Evolutionary conservation across 441 rosid species (phyloP).

Genomic region (Mallotus repandus): DNA sequence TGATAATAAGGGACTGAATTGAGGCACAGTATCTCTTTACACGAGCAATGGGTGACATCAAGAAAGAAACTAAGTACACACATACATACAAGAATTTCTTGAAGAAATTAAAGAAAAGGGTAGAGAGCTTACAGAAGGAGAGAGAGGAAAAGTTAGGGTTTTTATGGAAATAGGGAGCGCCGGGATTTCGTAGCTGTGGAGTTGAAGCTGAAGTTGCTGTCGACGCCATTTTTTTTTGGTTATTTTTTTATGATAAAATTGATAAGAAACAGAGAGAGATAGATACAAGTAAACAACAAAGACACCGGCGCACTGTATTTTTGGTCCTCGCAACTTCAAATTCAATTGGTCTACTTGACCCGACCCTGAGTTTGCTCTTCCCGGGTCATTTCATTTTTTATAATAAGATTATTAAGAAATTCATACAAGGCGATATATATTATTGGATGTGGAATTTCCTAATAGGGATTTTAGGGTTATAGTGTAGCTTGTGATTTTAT

Average conservation of each 20-base stretch:
- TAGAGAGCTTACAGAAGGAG: conserved; percentile 23
- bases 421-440: no score
- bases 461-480: no score
- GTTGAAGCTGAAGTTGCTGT: conserved; percentile 8
- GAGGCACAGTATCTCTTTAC: background rate
- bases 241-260: background rate
- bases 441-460: no score
- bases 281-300: no score
- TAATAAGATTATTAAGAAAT: no score
- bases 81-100: background rate
- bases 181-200: conserved; percentile 3
- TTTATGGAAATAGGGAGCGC: background rate
- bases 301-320: no score
- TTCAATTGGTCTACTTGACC: conserved; percentile 1
- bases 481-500: no score
- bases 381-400: background rate
- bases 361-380: background rate
- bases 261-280: background rate
- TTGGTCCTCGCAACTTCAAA: background rate
- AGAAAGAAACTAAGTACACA: background rate
- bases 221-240: background rate
- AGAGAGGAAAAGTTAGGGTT: conserved; percentile 15
- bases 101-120: background rate
- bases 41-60: conserved; percentile 6
- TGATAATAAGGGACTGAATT: no score